phyloP scores from a whole-genome alignment of 2,329 filamentous ascomycete species.

The Cordyceps militaris region DNA sequence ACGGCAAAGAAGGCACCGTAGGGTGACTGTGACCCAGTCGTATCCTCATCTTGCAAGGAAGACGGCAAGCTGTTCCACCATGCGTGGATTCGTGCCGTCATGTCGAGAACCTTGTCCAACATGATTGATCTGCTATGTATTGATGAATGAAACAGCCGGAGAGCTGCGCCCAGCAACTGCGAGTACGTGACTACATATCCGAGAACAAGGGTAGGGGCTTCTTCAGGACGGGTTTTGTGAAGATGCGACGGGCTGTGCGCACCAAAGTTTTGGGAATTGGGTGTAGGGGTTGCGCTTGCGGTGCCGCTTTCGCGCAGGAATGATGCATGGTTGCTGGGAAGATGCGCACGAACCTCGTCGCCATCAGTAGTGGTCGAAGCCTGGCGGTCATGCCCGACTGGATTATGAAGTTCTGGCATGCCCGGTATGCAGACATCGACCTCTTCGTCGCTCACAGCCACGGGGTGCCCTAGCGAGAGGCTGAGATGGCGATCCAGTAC shows the following conservation, averaged over 20 bases:
- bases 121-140: constrained; percentile 20
- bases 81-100: constrained; percentile 17
- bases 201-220: constrained; percentile 14
- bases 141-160: constrained; percentile 21
- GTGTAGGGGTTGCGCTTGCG: background rate
- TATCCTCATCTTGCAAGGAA: constrained; percentile 15
- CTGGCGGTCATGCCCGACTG: constrained; percentile 2
- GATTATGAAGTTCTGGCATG: constrained; percentile 19
- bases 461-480: constrained; percentile 29
- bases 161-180: constrained; percentile 16
- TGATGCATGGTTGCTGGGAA: constrained; percentile 11
- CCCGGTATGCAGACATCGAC: constrained; percentile 31
- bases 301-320: background rate
- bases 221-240: constrained; percentile 9
- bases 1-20: constrained; percentile 22
- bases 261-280: background rate
- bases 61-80: constrained; percentile 23
- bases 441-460: constrained; percentile 29
- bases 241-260: constrained; percentile 12
- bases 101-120: constrained; percentile 16
- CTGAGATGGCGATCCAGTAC: constrained; percentile 30
- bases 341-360: constrained; percentile 14
- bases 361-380: background rate
- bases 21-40: background rate
- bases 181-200: constrained; percentile 19